Evolutionary conservation across 2,329 filamentous ascomycete genomes (phyloP).

Genomic region (Tympanopsis confertula): DNA sequence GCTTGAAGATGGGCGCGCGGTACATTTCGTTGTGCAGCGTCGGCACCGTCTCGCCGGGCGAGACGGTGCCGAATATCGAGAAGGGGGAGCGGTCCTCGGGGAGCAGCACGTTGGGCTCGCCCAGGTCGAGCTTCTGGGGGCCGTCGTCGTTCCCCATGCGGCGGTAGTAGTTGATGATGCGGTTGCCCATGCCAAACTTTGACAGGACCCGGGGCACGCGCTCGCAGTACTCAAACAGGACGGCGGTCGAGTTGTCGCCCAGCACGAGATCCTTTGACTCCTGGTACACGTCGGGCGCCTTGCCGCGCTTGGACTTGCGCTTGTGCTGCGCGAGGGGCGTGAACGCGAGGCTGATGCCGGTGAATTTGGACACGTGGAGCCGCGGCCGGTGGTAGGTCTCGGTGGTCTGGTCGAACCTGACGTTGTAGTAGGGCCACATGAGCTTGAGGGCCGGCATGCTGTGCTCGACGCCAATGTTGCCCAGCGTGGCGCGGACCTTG

Average conservation of each 20-base stretch:
- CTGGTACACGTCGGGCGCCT: constrained; percentile 66
- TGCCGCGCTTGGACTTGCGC: constrained; percentile 71
- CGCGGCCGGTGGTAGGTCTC: constrained; percentile 75
- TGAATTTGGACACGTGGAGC: constrained; percentile 58
- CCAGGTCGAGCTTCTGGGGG: constrained; percentile 60
- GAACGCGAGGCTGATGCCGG: constrained; percentile 61
- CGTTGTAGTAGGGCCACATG: constrained; percentile 92
- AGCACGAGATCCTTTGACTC: constrained; percentile 74
- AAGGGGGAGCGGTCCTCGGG: constrained; percentile 95
- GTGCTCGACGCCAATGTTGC: constrained; percentile 87
- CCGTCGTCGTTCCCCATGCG: constrained; percentile 58
- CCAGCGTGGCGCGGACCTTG: constrained; percentile 85
- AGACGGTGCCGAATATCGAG: constrained; percentile 84
- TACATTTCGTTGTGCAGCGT: constrained; percentile 95
- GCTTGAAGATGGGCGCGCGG: constrained; percentile 83
- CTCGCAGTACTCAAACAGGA: constrained; percentile 92
- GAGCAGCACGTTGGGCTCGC: constrained; percentile 76
- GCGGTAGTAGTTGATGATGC: constrained; percentile 92
- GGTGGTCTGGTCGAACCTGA: constrained; percentile 64
- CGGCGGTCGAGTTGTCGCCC: constrained; percentile 75
- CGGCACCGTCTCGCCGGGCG: constrained; percentile 78
- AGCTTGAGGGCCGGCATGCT: constrained; percentile 82
- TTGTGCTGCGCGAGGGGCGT: constrained; percentile 64
- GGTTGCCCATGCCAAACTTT: constrained; percentile 94
- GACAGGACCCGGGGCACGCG: constrained; percentile 84